Conservation (phyloP, 2,329 filamentous ascomycete species). For the Teratosphaeria nubilosa region DNA sequence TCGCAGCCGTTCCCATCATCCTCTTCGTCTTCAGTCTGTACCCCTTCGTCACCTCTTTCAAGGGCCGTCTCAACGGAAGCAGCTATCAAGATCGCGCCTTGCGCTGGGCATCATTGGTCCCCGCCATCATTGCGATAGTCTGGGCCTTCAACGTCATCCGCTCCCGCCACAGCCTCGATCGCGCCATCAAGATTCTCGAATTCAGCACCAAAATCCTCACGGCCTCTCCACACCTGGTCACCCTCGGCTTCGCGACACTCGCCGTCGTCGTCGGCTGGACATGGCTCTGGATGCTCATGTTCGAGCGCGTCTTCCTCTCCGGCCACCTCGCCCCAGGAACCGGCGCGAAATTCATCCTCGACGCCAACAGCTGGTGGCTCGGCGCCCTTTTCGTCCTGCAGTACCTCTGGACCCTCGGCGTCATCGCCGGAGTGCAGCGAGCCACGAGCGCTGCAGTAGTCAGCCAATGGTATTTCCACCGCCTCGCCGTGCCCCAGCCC, state of each 20-base stretch:
- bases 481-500: constrained; percentile 66
- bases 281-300: constrained; percentile 95
- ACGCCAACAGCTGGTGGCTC: constrained; percentile 86
- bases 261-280: constrained; percentile 74
- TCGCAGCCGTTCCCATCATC: constrained; percentile 76
- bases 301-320: constrained; percentile 88
- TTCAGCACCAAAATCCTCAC: constrained; percentile 82
- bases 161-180: constrained; percentile 68
- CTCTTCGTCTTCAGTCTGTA: constrained; percentile 86
- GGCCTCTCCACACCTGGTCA: constrained; percentile 70
- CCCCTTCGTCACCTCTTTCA: constrained; percentile 80
- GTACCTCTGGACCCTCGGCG: constrained; percentile 87
- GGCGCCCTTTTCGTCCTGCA: constrained; percentile 86
- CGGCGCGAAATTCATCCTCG: constrained; percentile 61
- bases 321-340: constrained; percentile 56
- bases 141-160: constrained; percentile 80
- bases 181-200: constrained; percentile 80
- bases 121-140: constrained; percentile 59
- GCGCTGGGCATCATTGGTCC: constrained; percentile 75
- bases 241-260: constrained; percentile 73
- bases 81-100: constrained; percentile 80
- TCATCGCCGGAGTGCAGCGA: constrained; percentile 80
- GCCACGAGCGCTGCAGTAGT: constrained; percentile 89
- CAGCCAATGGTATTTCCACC: constrained; percentile 98
- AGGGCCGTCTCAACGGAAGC: constrained; percentile 61